phyloP scores from a whole-genome alignment of 129 eudicot genomes.

The Tanacetum coccineum region DNA sequence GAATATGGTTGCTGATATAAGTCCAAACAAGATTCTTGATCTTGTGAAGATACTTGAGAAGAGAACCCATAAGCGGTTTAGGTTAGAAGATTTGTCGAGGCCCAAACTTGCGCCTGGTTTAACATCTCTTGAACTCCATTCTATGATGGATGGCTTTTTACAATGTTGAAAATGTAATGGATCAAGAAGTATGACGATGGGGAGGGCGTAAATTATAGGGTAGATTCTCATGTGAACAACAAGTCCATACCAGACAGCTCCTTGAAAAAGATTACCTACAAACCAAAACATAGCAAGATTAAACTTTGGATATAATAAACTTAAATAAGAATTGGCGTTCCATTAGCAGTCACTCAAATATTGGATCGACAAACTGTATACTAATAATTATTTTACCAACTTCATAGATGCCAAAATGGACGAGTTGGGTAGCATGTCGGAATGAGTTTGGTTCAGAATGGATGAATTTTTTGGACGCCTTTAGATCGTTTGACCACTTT shows the following conservation, averaged over 20 bases:
- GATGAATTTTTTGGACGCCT: background rate
- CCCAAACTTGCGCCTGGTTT: conserved; percentile 24
- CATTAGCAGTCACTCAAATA: background rate
- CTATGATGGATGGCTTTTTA: conserved; percentile 53
- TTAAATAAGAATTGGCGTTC: background rate
- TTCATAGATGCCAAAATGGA: background rate
- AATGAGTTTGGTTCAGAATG: background rate
- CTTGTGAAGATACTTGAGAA: conserved; percentile 50
- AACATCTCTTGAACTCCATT: conserved; percentile 45
- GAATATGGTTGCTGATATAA: conserved; percentile 68
- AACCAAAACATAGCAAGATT: conserved; percentile 5
- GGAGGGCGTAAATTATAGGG: conserved; percentile 88
- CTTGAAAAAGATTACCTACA: conserved; percentile 67
- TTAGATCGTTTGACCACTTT: background rate
- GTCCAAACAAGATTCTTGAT: conserved; percentile 60
- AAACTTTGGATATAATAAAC: background rate
- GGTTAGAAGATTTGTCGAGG: conserved; percentile 15
- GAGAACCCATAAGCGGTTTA: conserved; percentile 22
- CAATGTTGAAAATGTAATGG: conserved; percentile 51
- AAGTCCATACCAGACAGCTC: conserved; percentile 93
- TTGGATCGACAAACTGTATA: background rate
- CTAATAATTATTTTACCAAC: background rate
- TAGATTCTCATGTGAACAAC: conserved; percentile 95
- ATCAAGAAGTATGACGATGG: conserved; percentile 66
- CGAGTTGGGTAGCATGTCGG: background rate